A percentile compares a stretch with the other conserved stretches of the same genome.
phyloP scores from a whole-genome alignment of 495 filamentous ascomycete species.

The Chlorociboria aeruginascens region DNA sequence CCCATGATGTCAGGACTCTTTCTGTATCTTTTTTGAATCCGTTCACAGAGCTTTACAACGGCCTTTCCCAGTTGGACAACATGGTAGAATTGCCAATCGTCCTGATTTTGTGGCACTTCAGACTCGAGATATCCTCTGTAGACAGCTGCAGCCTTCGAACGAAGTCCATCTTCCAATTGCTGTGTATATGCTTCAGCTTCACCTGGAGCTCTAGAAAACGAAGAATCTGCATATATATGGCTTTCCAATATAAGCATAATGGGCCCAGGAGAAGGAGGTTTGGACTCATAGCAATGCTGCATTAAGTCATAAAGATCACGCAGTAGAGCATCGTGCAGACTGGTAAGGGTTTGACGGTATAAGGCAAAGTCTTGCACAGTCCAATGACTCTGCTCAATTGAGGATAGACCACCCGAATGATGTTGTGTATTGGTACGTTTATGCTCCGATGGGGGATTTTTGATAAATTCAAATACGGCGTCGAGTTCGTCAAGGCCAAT shows the following conservation, averaged over 20 bases:
- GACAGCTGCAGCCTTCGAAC: slow-evolving; percentile 56
- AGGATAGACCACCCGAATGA: slow-evolving; percentile 30
- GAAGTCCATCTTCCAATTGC: slow-evolving; percentile 60
- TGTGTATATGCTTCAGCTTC: slow-evolving; percentile 56
- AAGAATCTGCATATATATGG: slow-evolving; percentile 69
- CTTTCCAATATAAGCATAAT: slow-evolving; percentile 73
- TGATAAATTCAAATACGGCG: slow-evolving; percentile 67
- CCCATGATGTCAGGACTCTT: slow-evolving; percentile 86
- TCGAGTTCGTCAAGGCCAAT: slow-evolving; percentile 72
- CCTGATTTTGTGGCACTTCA: slow-evolving; percentile 59
- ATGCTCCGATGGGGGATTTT: slow-evolving; percentile 49
- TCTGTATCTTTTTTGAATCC: slow-evolving; percentile 81
- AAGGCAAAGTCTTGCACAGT: slow-evolving; percentile 64
- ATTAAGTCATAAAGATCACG: slow-evolving; percentile 80
- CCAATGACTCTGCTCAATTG: slow-evolving; percentile 49
- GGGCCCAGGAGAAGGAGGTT: slow-evolving; percentile 63
- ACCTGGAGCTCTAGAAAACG: slow-evolving; percentile 56
- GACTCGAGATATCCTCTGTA: slow-evolving; percentile 63
- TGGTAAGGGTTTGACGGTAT: slow-evolving; percentile 62
- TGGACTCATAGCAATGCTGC: slow-evolving; percentile 80
- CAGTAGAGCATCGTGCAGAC: slow-evolving; percentile 70
- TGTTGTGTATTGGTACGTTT: slow-evolving; percentile 43
- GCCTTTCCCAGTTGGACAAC: slow-evolving; percentile 79
- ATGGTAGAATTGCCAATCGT: slow-evolving; percentile 75
- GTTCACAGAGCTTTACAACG: slow-evolving; percentile 68